These are phyloP conservation scores for Mortierella polycephala DNA, from an alignment of 371 early-diverging fungal species.

Conservation along the genomic window DNA sequence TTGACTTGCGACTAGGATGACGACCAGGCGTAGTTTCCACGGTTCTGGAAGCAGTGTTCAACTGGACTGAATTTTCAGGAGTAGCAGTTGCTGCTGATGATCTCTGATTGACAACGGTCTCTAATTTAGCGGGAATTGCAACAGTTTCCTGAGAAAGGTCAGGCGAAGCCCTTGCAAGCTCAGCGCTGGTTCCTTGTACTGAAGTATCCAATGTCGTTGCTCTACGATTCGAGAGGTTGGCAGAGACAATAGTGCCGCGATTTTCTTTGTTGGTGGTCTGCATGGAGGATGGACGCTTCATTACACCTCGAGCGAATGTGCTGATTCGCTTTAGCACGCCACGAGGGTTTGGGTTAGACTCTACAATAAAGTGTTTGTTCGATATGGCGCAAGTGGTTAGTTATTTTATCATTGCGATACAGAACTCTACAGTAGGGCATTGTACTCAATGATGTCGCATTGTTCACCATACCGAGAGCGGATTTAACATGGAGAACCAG, in stretches of 20 bases:
- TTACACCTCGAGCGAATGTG: slow-evolving; percentile 40
- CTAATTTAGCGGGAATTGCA: too few species aligned
- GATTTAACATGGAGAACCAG: slow-evolving; percentile 22
- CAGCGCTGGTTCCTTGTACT: too few species aligned
- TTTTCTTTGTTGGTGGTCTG: too few species aligned
- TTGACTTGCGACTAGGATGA: slow-evolving; percentile 7
- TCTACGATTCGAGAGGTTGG: too few species aligned
- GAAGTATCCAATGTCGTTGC: too few species aligned
- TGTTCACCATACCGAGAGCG: slow-evolving; percentile 16
- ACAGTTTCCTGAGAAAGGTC: too few species aligned
- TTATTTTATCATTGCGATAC: too few species aligned
- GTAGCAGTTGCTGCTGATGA: neutral
- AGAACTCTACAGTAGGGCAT: too few species aligned
- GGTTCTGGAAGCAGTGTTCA: too few species aligned
- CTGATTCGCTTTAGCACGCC: slow-evolving; percentile 41
- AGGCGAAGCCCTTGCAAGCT: too few species aligned
- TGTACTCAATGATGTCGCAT: neutral
- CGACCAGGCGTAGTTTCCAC: neutral
- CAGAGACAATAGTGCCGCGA: too few species aligned
- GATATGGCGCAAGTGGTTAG: neutral
- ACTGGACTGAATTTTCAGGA: neutral
- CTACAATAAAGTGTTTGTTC: neutral
- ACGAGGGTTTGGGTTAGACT: slow-evolving; percentile 33
- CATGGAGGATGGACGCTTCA: slow-evolving; percentile 19
- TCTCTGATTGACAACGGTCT: too few species aligned